A percentile compares a stretch with the other conserved stretches of the same genome.
Evolutionary conservation across 805 yeast species (phyloP).

Genomic region (Schwanniomyces vanrijiae): DNA sequence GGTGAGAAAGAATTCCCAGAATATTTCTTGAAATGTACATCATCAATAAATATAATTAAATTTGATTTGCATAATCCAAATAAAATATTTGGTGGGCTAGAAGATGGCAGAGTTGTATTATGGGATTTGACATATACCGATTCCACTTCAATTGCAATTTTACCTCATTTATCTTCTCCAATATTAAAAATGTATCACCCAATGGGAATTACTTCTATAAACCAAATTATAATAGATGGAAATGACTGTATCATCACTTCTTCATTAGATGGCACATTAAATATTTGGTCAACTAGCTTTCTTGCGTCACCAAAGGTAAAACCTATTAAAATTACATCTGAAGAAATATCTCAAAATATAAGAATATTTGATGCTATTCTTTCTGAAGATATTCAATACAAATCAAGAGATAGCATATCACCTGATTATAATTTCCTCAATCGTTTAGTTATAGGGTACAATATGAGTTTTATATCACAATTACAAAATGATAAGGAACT

Average conservation of each 20-base stretch:
- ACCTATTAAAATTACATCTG: conserved; percentile 10
- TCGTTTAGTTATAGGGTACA: conserved; percentile 17
- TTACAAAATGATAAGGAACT: conserved; percentile 15
- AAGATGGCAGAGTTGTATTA: conserved; percentile 49
- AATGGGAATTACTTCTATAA: conserved; percentile 20
- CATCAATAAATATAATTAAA: conserved; percentile 37
- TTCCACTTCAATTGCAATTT: conserved; percentile 11
- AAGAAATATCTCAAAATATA: conserved; percentile 1
- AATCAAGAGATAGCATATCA: neutral
- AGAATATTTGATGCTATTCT: neutral
- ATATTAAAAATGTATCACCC: conserved; percentile 19
- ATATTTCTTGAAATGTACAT: conserved; percentile 40
- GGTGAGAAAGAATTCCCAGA: conserved; percentile 24
- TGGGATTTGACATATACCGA: conserved; percentile 42
- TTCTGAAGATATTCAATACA: neutral
- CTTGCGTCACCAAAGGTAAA: conserved; percentile 27
- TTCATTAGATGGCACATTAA: conserved; percentile 27
- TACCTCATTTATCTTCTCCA: conserved; percentile 25
- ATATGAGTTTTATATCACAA: conserved; percentile 16
- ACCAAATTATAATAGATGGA: conserved; percentile 19
- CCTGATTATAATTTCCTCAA: conserved; percentile 17
- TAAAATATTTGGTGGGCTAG: conserved; percentile 48
- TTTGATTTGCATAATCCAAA: conserved; percentile 40
- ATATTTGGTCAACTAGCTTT: conserved; percentile 34
- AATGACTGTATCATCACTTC: conserved; percentile 19